Conservation (phyloP, 192 early-diverging fungal genomes). For the Lobosporangium transversale region DNA sequence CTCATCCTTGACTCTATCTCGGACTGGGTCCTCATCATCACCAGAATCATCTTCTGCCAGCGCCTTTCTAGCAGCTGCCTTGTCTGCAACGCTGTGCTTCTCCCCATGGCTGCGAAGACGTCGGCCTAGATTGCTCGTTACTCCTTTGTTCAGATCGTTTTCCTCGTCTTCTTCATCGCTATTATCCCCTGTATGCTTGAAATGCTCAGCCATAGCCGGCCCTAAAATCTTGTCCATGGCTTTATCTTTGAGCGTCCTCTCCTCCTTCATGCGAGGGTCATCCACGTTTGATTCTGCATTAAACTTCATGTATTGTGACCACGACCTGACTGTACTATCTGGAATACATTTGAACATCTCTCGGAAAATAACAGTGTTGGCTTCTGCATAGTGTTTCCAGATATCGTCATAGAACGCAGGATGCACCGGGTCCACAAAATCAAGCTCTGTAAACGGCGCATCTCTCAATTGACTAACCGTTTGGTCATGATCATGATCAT, state of each 20-base stretch:
- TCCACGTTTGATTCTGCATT: constrained; percentile 42
- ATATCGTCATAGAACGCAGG: constrained; percentile 65
- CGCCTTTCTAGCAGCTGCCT: constrained; percentile 10
- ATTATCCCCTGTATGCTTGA: constrained; percentile 12
- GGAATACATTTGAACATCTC: constrained; percentile 82
- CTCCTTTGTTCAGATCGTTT: neutral
- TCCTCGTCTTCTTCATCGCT: constrained; percentile 29
- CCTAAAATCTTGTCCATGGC: constrained; percentile 45
- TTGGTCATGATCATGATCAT: neutral
- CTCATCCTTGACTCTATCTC: constrained; percentile 9
- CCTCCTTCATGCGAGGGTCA: constrained; percentile 44
- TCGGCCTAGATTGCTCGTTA: neutral
- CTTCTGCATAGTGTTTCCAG: constrained; percentile 69
- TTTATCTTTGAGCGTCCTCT: constrained; percentile 43
- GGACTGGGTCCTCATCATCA: constrained; percentile 21
- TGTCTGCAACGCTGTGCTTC: neutral
- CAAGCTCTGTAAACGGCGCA: constrained; percentile 30
- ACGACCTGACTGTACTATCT: constrained; percentile 78
- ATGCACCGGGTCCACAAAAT: constrained; percentile 73
- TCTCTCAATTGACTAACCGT: neutral
- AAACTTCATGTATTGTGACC: constrained; percentile 61
- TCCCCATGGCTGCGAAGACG: neutral
- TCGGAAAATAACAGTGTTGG: constrained; percentile 72
- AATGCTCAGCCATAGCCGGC: constrained; percentile 34
- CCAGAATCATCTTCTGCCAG: constrained; percentile 15